Base-by-base conservation (phyloP, 2,329 filamentous ascomycete species). In the Onygena corvina region DNA sequence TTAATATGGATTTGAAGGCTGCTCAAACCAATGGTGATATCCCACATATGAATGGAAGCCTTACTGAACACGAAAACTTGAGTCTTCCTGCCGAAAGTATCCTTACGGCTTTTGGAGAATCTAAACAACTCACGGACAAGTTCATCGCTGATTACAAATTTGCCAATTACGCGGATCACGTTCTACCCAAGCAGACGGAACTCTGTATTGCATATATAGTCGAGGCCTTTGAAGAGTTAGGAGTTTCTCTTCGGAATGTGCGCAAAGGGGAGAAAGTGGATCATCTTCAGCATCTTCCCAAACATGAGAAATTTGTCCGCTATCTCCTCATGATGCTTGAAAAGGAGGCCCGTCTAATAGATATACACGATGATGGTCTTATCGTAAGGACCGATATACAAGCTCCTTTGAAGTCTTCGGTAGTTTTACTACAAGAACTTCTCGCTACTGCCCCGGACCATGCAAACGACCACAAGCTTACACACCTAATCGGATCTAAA, bases 241-340 rank as follows among this genome's bases (percentile, higher is more conserved):
- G 49, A 29, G 40, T 14, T 18, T 23, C 25, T 6, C 33, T 51
- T 23, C 31, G 18, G 20, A 27, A 23, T 11, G 35, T 31, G 8
- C 40, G 42, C 30, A 16, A 7, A 3, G 49, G 49, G 12, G 30
- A 48, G 8, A 31, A 25, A 16, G 16, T 51, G n/a, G 25, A 35
- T 40, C 23, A 31, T 2, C 21, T 51, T 27, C 27, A 30, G n/a
- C 34, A 51, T 18, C 35, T 47, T 7, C 30, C 20, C n/a, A 47
- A 51, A 44, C 35, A 51, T 25, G 31, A 47, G 12, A 47, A 47
- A 25, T 33, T 51, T 16, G 49, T 62, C 8, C 27, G 47, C 11
- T 46, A 46, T 25, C 31, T 50, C 31, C 47, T 38, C 20, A 35
- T 33, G 48, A 50, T 50, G 31, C 48, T 50, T 2, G 48, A 35